A percentile compares a stretch with the other conserved stretches of the same genome.
Evolutionary conservation across 176 grass and related monocot species (phyloP).

Genomic region (Zoysia japonica): DNA sequence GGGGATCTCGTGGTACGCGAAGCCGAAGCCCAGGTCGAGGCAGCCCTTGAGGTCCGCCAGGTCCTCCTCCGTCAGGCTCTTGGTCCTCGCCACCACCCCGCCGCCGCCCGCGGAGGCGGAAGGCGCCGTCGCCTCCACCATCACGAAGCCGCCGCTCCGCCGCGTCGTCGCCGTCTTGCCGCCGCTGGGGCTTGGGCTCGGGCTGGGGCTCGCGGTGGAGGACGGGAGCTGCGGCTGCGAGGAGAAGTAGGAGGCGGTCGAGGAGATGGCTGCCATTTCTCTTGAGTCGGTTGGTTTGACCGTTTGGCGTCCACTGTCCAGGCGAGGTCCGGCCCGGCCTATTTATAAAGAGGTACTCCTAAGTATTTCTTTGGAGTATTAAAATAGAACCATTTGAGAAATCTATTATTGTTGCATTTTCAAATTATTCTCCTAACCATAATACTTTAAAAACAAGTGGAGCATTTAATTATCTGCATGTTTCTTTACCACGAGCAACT

Average conservation of each 20-base stretch:
- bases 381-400: neutral
- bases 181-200: neutral
- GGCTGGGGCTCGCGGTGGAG: neutral
- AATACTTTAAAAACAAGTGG: too few relatives aligned
- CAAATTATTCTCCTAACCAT: too few relatives aligned
- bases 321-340: neutral
- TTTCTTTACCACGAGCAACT: too few relatives aligned
- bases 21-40: constrained; percentile 83
- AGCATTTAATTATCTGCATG: too few relatives aligned
- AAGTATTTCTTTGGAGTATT: neutral
- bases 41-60: constrained; percentile 82
- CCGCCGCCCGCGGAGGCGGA: constrained; percentile 4
- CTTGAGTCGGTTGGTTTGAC: neutral
- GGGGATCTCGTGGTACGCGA: constrained; percentile 69
- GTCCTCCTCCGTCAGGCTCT: constrained; percentile 76
- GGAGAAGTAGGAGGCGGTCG: constrained; percentile 54
- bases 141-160: constrained; percentile 45
- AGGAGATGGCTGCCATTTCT: constrained; percentile 46
- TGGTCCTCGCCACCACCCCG: constrained; percentile 41
- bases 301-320: neutral
- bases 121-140: constrained; percentile 49
- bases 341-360: constrained; percentile 43
- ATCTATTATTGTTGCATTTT: neutral
- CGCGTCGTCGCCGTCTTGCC: neutral
- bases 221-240: constrained; percentile 44